Base-by-base conservation (phyloP, 2,329 filamentous ascomycete genomes). In the Penicillium frequentans region DNA sequence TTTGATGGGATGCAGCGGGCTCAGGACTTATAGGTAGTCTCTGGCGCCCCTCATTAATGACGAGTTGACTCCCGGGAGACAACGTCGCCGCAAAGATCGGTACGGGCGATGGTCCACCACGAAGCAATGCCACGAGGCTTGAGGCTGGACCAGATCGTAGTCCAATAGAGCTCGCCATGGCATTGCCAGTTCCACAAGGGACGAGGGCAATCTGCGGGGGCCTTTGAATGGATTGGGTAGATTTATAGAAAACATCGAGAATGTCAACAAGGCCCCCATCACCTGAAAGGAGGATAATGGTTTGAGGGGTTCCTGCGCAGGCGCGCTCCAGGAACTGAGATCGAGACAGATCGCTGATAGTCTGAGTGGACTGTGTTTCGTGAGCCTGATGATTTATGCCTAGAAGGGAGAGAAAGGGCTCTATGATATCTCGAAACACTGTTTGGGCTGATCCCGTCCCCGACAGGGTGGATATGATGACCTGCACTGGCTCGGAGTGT, bases 211-310 rank as follows among this genome's bases (percentile, higher is more conserved):
- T 81, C 2, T 82, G 78, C 0, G 88, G 85, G 55, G 85, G 84
- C 58, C 70, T 62, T 55, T 74, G 73, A 11, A 58, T 56, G 39
- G 35, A 39, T 9, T 67, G 57, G 4, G 55, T 33, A 10, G 62
- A 52, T 51, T 58, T 56, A 61, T 71, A 47, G 67, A 89, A 79
- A 3, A 83, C 84, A 69, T 97, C 96, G 57, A 96, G 79, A 1
- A 95, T 79, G 65, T 98, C 93, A 19, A 92, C 83, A 2, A 96
- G 74, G 6, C 92, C 93, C 14, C 93, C 93, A 72, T 98, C 93
- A 7, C 93, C 93, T 49, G 90, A 93, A 5, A 97, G 81, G 13
- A 98, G 82, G 29, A 97, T 75, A 26, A 97, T 81, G 0, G 87
- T 86, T 68, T 87, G 84, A 13, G 70, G 64, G 5, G 75, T 62